phyloP scores from a whole-genome alignment of 306 rosid species.

The Trifolium pratense region DNA sequence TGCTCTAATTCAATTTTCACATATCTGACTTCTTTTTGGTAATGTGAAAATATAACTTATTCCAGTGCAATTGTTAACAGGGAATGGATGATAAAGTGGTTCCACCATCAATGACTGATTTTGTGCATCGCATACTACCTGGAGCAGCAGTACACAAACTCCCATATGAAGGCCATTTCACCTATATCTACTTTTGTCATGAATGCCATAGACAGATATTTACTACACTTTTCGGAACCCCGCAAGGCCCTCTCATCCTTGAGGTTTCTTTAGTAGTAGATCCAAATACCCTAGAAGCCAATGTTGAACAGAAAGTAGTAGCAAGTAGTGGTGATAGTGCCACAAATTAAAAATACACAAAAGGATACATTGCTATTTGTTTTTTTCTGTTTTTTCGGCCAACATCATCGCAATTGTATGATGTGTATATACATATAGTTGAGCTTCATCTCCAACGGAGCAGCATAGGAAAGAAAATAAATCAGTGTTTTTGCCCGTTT shows the following conservation, averaged over 20 bases:
- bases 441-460: slow-evolving; percentile 51
- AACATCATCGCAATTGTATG: slow-evolving; percentile 39
- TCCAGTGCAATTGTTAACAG: slow-evolving; percentile 58
- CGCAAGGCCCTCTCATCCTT: slow-evolving; percentile 78
- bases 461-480: slow-evolving; percentile 44
- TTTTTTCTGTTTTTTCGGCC: slow-evolving; percentile 7
- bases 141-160: slow-evolving; percentile 98
- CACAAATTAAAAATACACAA: slow-evolving; percentile 36
- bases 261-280: slow-evolving; percentile 42
- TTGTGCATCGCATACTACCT: slow-evolving; percentile 88
- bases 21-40: slow-evolving; percentile 3
- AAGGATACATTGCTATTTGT: slow-evolving; percentile 14
- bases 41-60: slow-evolving; percentile 22
- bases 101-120: slow-evolving; percentile 93
- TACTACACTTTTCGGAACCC: slow-evolving; percentile 92
- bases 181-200: slow-evolving; percentile 84
- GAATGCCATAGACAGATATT: slow-evolving; percentile 98
- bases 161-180: slow-evolving; percentile 96
- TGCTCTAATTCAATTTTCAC: slow-evolving; percentile 33
- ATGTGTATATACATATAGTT: slow-evolving; percentile 69
- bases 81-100: slow-evolving; percentile 96
- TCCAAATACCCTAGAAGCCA: slow-evolving; percentile 43
- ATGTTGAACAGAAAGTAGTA: slow-evolving; percentile 48
- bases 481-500: slow-evolving; percentile 17
- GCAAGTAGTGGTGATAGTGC: slow-evolving; percentile 41